Conservation (phyloP, 371 early-diverging fungal species). For the Saksenaea vasiformis region DNA sequence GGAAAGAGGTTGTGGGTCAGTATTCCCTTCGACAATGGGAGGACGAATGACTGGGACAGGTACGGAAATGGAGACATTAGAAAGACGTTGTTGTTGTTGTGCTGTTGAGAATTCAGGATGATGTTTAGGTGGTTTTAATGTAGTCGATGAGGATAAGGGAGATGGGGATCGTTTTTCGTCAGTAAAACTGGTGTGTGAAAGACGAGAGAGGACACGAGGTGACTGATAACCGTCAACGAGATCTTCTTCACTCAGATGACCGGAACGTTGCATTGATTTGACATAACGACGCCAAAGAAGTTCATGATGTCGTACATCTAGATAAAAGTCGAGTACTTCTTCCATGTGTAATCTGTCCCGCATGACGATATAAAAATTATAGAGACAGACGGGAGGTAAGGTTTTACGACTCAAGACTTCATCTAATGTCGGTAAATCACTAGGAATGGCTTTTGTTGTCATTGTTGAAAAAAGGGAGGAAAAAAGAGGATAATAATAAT, state of each 20-base stretch:
- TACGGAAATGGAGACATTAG: neutral
- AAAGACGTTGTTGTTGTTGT: conserved; percentile 12
- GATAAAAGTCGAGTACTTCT: conserved; percentile 69
- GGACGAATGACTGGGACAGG: conserved; percentile 12
- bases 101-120: conserved; percentile 6
- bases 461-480: neutral
- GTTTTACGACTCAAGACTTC: conserved; percentile 65
- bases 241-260: conserved; percentile 42
- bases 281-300: conserved; percentile 60
- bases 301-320: conserved; percentile 69
- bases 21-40: neutral
- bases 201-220: conserved; percentile 33
- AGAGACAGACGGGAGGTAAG: conserved; percentile 67
- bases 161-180: conserved; percentile 21
- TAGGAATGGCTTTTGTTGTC: conserved; percentile 3
- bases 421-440: conserved; percentile 55
- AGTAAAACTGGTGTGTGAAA: conserved; percentile 26
- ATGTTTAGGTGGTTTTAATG: conserved; percentile 1
- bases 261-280: conserved; percentile 43
- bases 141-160: conserved; percentile 10
- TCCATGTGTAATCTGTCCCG: conserved; percentile 61
- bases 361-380: conserved; percentile 68
- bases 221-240: conserved; percentile 43
- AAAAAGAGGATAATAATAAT: neutral
- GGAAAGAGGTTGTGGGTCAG: neutral